A percentile compares a stretch with the other conserved stretches of the same genome.
These are phyloP conservation scores for Botrytis elliptica DNA, from an alignment of 2,329 filamentous ascomycete genomes.

Conservation along the genomic window DNA sequence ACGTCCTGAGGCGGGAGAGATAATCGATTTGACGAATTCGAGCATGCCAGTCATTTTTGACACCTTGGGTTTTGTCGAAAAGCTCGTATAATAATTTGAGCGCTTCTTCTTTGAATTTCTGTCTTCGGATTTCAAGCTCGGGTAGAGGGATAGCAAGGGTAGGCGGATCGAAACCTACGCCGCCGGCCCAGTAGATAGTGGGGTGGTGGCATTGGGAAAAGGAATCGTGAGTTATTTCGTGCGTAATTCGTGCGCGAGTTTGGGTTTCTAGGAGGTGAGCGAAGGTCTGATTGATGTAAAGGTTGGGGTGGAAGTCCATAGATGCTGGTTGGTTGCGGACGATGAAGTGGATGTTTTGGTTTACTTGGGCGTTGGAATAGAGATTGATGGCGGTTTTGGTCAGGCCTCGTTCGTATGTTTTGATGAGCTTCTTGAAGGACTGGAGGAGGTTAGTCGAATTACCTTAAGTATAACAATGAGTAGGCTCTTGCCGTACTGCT, in stretches of 20 bases:
- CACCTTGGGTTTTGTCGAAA: background rate
- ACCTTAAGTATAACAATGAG: background rate
- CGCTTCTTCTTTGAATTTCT: slow-evolving; percentile 9
- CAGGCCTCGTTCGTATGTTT: slow-evolving; percentile 10
- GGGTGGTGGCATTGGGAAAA: slow-evolving; percentile 8
- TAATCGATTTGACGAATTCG: background rate
- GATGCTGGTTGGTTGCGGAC: background rate
- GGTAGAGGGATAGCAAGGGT: background rate
- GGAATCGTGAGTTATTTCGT: slow-evolving; percentile 2
- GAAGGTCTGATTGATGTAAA: slow-evolving; percentile 9
- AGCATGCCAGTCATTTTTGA: slow-evolving; percentile 1
- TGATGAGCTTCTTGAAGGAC: slow-evolving; percentile 16
- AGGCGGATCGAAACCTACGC: background rate
- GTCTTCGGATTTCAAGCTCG: background rate
- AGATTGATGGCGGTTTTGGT: background rate
- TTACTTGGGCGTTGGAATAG: background rate
- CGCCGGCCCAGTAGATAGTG: background rate
- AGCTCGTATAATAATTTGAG: slow-evolving; percentile 11
- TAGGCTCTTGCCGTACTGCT: background rate
- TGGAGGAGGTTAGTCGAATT: background rate
- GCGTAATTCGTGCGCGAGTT: background rate
- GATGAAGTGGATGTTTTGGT: background rate
- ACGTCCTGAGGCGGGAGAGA: background rate
- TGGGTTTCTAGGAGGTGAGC: slow-evolving; percentile 1
- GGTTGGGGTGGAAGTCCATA: background rate